A percentile compares a stretch with the other conserved stretches of the same genome.
Evolutionary conservation across 164 flowering plant species (phyloP).

Genomic region (Santalum album): DNA sequence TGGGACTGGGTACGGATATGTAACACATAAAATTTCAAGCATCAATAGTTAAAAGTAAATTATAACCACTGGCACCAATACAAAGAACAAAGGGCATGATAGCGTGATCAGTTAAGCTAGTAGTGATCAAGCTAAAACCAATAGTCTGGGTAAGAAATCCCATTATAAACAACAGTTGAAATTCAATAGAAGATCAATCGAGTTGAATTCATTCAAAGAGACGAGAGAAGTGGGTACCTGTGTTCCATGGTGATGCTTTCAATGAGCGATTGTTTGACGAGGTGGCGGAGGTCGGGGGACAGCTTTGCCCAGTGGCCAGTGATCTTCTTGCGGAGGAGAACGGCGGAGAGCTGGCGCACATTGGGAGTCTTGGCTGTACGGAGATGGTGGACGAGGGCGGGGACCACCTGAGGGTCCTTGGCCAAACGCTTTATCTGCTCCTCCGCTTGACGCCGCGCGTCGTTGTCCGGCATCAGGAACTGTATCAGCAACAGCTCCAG

Average conservation of each 20-base stretch:
- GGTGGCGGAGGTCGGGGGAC: constrained; percentile 49
- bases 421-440: constrained; percentile 88
- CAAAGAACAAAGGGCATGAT: too few species aligned
- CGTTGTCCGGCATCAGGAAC: constrained; percentile 95
- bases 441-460: constrained; percentile 90
- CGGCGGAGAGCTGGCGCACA: constrained; percentile 93
- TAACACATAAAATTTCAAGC: too few species aligned
- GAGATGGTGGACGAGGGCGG: constrained; percentile 80
- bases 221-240: constrained; percentile 35
- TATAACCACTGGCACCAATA: too few species aligned
- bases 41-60: too few species aligned
- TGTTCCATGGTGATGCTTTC: constrained; percentile 89
- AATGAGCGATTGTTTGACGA: constrained; percentile 69
- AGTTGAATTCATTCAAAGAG: too few species aligned
- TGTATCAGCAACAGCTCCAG: constrained; percentile 82
- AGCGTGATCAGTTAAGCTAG: too few species aligned
- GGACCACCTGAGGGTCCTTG: constrained; percentile 90
- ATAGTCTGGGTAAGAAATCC: too few species aligned
- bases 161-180: too few species aligned
- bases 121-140: too few species aligned
- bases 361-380: constrained; percentile 96
- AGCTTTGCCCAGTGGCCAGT: constrained; percentile 98
- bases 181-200: too few species aligned
- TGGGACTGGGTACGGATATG: too few species aligned
- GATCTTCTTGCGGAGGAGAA: constrained; percentile 91